These are phyloP conservation scores for Dillenia turbinata DNA, from an alignment of 164 flowering plant genomes.

Conservation along the genomic window DNA sequence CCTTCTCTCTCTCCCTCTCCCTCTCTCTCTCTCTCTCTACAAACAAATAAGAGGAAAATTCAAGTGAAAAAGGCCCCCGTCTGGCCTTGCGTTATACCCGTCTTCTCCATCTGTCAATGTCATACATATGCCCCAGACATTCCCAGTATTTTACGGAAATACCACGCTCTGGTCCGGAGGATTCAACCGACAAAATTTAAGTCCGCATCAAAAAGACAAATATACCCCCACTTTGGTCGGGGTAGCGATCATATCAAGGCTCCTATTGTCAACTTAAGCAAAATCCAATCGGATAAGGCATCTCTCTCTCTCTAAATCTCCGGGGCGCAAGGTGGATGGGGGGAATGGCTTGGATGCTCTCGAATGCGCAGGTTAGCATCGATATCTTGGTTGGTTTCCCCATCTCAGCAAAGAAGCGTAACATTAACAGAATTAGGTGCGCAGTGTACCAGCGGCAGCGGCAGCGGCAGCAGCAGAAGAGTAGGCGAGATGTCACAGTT, in stretches of 20 bases:
- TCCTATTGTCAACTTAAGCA: neutral
- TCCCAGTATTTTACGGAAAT: too few species aligned
- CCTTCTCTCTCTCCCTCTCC: too few species aligned
- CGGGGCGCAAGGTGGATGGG: too few species aligned
- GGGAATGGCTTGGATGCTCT: constrained; percentile 18
- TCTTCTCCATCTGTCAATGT: too few species aligned
- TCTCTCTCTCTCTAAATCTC: neutral
- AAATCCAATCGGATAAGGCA: constrained; percentile 3
- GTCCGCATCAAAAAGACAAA: too few species aligned
- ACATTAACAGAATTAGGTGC: constrained; percentile 24
- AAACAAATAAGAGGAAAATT: too few species aligned
- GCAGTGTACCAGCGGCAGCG: constrained; percentile 19
- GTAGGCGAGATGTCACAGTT: constrained; percentile 49
- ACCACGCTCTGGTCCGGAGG: too few species aligned
- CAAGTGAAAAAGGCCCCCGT: too few species aligned
- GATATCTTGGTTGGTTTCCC: constrained; percentile 4
- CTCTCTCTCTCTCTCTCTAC: too few species aligned
- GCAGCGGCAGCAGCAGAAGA: constrained; percentile 17
- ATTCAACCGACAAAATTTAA: too few species aligned
- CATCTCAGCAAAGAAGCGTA: constrained; percentile 1
- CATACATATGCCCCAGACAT: too few species aligned
- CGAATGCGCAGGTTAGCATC: constrained; percentile 26
- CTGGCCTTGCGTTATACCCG: too few species aligned
- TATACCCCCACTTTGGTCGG: neutral
- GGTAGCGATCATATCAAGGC: constrained; percentile 21